Evolutionary conservation across 2,329 filamentous ascomycete genomes (phyloP).

Genomic region (Zalaria sp.): DNA sequence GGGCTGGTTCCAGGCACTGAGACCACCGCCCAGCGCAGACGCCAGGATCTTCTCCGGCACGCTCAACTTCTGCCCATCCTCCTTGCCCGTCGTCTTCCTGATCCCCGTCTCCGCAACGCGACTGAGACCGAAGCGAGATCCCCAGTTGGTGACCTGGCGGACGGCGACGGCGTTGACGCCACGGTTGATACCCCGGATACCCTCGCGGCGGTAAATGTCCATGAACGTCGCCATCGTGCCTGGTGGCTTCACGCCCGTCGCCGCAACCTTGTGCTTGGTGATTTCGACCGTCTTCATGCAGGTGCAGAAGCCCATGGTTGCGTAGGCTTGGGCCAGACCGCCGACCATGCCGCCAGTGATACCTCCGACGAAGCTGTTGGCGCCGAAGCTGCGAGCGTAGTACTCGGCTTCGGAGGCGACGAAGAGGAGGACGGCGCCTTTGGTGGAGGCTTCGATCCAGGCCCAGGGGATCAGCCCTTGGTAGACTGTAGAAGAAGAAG

Average conservation of each 20-base stretch:
- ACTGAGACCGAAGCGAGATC: slow-evolving; percentile 84
- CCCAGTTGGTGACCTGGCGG: slow-evolving; percentile 99
- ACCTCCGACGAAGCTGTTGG: slow-evolving; percentile 73
- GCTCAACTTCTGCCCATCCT: slow-evolving; percentile 61
- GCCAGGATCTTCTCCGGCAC: slow-evolving; percentile 81
- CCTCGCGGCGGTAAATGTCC: slow-evolving; percentile 90
- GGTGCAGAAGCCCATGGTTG: slow-evolving; percentile 99
- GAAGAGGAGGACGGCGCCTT: slow-evolving; percentile 97
- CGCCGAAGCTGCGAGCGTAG: slow-evolving; percentile 67
- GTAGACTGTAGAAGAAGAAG: slow-evolving; percentile 54
- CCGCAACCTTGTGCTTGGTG: slow-evolving; percentile 91
- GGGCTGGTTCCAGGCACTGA: slow-evolving; percentile 97
- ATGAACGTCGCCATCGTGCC: slow-evolving; percentile 91
- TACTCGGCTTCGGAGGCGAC: slow-evolving; percentile 97
- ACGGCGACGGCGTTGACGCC: slow-evolving; percentile 98
- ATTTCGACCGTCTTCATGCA: slow-evolving; percentile 99
- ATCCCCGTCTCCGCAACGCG: slow-evolving; percentile 85
- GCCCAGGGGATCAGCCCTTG: slow-evolving; percentile 99
- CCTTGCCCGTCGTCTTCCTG: slow-evolving; percentile 63
- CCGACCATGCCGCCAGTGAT: slow-evolving; percentile 86
- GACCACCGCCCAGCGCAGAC: slow-evolving; percentile 75
- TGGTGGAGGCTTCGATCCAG: slow-evolving; percentile 99
- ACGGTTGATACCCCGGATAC: slow-evolving; percentile 91
- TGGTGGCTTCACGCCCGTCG: slow-evolving; percentile 68
- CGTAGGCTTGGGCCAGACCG: slow-evolving; percentile 94